A percentile compares a stretch with the other conserved stretches of the same genome.
Evolutionary conservation across 257 asterid species (phyloP).

Genomic region (Ophiorrhiza pumila): DNA sequence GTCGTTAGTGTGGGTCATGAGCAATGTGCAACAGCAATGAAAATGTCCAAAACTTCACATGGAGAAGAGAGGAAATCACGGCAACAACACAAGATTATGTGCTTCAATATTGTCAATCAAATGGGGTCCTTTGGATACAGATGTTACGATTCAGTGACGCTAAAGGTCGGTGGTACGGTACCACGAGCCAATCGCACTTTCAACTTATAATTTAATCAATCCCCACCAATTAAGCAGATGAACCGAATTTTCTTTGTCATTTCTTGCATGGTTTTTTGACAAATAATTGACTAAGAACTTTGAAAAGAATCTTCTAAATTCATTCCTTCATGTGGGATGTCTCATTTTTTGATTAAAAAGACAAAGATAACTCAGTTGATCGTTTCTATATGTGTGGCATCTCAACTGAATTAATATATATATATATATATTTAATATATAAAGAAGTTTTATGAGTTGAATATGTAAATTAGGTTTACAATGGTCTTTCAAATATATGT

Average conservation of each 20-base stretch:
- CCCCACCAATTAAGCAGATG: neutral
- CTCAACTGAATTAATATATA: too few species aligned
- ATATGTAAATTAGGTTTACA: too few species aligned
- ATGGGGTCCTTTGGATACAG: slow-evolving; percentile 10
- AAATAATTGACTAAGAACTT: neutral
- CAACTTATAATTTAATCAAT: neutral
- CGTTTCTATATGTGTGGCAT: neutral
- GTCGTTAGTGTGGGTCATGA: neutral
- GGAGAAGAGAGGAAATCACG: slow-evolving; percentile 20
- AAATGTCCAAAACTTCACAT: slow-evolving; percentile 3
- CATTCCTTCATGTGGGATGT: neutral
- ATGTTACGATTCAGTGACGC: neutral
- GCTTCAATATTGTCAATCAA: neutral
- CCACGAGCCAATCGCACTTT: neutral
- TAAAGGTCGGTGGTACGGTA: neutral
- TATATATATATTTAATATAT: too few species aligned
- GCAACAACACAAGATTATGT: slow-evolving; percentile 9
- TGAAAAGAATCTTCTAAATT: neutral
- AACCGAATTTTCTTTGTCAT: neutral
- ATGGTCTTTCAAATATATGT: too few species aligned
- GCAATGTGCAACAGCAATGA: neutral
- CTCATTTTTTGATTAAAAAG: neutral
- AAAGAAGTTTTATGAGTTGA: too few species aligned
- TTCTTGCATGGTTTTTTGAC: neutral
- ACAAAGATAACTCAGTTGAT: neutral